Base-by-base conservation (phyloP, 176 grass and related monocot genomes). In the Musa schizocarpa region DNA sequence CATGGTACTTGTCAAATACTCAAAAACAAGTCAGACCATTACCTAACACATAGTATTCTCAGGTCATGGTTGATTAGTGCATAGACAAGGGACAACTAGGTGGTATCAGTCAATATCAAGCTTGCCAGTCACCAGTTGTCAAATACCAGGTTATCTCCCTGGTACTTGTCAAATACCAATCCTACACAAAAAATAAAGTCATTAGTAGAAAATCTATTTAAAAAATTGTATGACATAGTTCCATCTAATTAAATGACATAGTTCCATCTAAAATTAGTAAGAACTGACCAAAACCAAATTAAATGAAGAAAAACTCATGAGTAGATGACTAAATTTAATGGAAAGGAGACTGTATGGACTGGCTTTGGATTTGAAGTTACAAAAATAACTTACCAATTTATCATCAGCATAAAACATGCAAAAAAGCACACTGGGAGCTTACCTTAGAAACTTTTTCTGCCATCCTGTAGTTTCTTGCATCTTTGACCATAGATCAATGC, bases 391-490 rank as follows among this genome's bases (percentile, higher is more conserved):
- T 48, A 68, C 29, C 9, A 68, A 34, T 68, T 48, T 49, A 48
- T 68, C 66, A 43, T 43, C 34, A 68, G 13, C 66, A 19, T 17
- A 10, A 49, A 61, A 61, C 5, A n/a, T 61, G 57, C 16, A 65
- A 25, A 72, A 50, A 54, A n/a, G 9, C 7, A 69, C 9, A 69
- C 67, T n/a, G n/a, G 50, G 21, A 77, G 27, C 20, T 79, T 80
- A 93, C 93, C 93, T 89, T 24, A 97, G 82, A 86, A 88, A 91
- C 50, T 82, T 81, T 81, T 81, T 90, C 74, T 87, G 53, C 93
- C 93, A 97, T 52, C 79, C 83, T 65, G 80, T 12, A 63, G 80
- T 57, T 49, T 80, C 20, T 83, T 93, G 93, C 93, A 97, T 93
- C 74, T 90, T 84, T 29, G 88, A 93, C 88, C 88, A 97, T 17